Conservation (phyloP, 164 flowering plant species). For the Dillenia suffruticosa region DNA sequence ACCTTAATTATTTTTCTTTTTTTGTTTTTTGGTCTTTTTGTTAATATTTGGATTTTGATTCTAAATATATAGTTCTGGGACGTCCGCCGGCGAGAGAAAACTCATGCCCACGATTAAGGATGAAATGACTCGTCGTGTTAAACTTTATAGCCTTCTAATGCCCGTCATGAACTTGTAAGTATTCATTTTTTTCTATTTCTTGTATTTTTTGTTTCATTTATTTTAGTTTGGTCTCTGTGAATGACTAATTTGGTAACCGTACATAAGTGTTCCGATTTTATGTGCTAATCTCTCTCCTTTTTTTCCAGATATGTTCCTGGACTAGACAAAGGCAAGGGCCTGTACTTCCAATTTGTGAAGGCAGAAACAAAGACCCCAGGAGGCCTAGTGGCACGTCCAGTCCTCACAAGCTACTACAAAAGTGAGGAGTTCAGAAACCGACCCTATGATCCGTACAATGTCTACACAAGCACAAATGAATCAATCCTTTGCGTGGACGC, state of each 20-base stretch:
- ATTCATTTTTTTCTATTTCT: not conserved
- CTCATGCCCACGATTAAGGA: slow-evolving; percentile 76
- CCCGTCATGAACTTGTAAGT: slow-evolving; percentile 81
- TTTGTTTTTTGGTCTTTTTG: not conserved
- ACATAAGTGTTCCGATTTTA: not conserved
- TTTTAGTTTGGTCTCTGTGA: too few relatives aligned
- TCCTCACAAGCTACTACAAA: slow-evolving; percentile 74
- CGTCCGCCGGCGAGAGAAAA: slow-evolving; percentile 82
- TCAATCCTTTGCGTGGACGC: slow-evolving; percentile 70
- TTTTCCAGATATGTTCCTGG: slow-evolving; percentile 55
- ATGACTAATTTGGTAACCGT: too few relatives aligned
- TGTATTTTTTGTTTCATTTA: not conserved
- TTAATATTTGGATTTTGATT: not conserved
- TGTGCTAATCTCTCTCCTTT: not conserved
- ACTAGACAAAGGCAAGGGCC: slow-evolving; percentile 71
- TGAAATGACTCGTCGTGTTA: slow-evolving; percentile 58
- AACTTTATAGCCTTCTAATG: slow-evolving; percentile 70
- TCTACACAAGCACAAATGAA: slow-evolving; percentile 74
- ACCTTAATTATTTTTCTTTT: not conserved
- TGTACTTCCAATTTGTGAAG: slow-evolving; percentile 61
- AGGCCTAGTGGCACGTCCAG: slow-evolving; percentile 74
- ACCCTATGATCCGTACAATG: slow-evolving; percentile 64
- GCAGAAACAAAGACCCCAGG: slow-evolving; percentile 64
- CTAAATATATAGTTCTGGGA: slow-evolving; percentile 56
- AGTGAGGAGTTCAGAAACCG: slow-evolving; percentile 64